Base-by-base conservation (phyloP, 75 land plant genomes). In the Pseudotsuga menziesii region DNA sequence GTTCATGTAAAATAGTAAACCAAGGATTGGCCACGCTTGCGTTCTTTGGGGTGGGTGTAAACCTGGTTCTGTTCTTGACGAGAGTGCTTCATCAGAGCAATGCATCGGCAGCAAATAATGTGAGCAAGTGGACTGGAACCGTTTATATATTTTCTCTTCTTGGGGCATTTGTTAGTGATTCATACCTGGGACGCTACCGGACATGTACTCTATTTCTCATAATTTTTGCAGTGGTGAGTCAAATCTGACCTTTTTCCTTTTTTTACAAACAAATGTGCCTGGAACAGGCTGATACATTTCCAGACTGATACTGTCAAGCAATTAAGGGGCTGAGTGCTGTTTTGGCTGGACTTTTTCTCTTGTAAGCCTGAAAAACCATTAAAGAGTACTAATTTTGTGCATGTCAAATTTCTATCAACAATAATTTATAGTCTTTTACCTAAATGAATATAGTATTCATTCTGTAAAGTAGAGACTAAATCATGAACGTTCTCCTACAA, bases 71-170 rank as follows among this genome's bases (percentile, higher is more conserved):
- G 57, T 95, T 91, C 85, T 58, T 93, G 57, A 94, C 91, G 0
- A 83, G 86, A 56, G 96, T 95, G 17, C 36, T 90, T 60, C 84
- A 79, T 13, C 86, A 86, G 58, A 77, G 84, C 80, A 95, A 95
- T 74, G 93, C 93, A 6, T 81, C 83, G 3, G 96, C 96, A 39
- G 98, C 98, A n/a, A 89, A 91, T 71, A 88, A 73, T 52, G 91
- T 93, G 12, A 95, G 97, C 84, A 91, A 84, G 75, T 94, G 97
- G 93, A 82, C 86, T 11, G 98, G 98, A 35, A 91, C 98, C 3
- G 86, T 88, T 74, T 91, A 91, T 77, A 70, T 95, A 48, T 94
- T 89, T 75, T 93, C 96, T 26, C 86, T 94, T 32, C 85, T 94
- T 22, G 96, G 98, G 3, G 98, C 96, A 2, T 93, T 95, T 73